phyloP scores from a whole-genome alignment of 768 basidiomycete genomes.

The Kwoniella mangroviensis region DNA sequence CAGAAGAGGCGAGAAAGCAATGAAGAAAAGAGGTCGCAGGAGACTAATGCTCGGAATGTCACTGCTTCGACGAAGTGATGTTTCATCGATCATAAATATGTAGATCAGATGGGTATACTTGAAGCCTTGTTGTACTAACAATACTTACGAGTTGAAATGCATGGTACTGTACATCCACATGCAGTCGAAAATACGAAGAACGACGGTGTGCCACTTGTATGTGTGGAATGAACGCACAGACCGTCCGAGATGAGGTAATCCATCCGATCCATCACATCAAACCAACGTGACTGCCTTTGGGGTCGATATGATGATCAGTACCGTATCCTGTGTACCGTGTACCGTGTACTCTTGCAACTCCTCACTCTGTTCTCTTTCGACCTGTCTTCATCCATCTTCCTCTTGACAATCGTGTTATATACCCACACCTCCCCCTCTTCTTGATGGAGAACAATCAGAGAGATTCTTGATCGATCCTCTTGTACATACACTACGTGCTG shows the following conservation, averaged over 20 bases:
- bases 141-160: too few relatives aligned
- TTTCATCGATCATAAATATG: not conserved
- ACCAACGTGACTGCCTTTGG: constrained; percentile 14
- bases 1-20: constrained; percentile 21
- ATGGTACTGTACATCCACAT: too few relatives aligned
- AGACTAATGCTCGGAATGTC: not conserved
- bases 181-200: too few relatives aligned
- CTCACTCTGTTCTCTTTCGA: not conserved
- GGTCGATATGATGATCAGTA: not conserved
- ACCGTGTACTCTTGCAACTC: not conserved
- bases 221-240: not conserved
- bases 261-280: not conserved
- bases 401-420: not conserved
- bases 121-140: too few relatives aligned
- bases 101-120: too few relatives aligned
- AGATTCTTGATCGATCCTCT: constrained; percentile 10
- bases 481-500: not conserved
- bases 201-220: not conserved
- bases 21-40: not conserved
- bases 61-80: not conserved
- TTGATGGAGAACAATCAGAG: not conserved
- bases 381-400: not conserved
- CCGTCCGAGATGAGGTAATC: not conserved
- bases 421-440: not conserved
- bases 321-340: too few relatives aligned